Evolutionary conservation across 1,139 yeast species (phyloP).

Genomic region (Diutina sp.): DNA sequence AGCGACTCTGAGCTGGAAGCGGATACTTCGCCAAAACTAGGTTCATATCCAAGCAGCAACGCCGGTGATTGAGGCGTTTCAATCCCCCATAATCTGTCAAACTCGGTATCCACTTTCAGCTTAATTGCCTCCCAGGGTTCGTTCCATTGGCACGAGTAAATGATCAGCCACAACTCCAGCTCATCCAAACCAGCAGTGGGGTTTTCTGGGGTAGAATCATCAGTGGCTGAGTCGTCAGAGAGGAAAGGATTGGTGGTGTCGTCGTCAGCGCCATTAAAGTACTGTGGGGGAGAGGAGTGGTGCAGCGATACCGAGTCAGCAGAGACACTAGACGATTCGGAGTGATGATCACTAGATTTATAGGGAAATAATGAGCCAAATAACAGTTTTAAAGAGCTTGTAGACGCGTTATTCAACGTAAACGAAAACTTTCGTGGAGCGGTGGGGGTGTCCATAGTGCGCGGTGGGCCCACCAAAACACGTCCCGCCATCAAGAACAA

Average conservation of each 20-base stretch:
- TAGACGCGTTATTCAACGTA: neutral
- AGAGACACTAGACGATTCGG: neutral
- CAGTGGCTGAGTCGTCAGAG: neutral
- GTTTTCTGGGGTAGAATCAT: neutral
- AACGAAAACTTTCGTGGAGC: neutral
- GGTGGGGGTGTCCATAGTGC: neutral
- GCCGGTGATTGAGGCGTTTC: neutral
- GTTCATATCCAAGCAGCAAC: neutral
- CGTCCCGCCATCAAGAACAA: neutral
- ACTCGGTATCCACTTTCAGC: neutral
- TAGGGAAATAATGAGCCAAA: neutral
- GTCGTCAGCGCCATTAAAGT: neutral
- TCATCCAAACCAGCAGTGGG: neutral
- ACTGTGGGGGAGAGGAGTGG: neutral
- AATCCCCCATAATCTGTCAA: neutral
- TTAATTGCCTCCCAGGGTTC: neutral
- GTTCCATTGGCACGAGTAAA: neutral
- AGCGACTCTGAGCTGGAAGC: neutral
- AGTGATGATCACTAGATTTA: no score
- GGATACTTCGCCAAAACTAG: neutral
- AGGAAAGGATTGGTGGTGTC: neutral
- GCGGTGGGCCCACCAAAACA: neutral
- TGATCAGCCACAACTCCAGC: neutral
- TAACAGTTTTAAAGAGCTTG: neutral
- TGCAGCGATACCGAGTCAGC: neutral